Conservation (phyloP, 2,329 filamentous ascomycete genomes). For the Alternaria infectoria region DNA sequence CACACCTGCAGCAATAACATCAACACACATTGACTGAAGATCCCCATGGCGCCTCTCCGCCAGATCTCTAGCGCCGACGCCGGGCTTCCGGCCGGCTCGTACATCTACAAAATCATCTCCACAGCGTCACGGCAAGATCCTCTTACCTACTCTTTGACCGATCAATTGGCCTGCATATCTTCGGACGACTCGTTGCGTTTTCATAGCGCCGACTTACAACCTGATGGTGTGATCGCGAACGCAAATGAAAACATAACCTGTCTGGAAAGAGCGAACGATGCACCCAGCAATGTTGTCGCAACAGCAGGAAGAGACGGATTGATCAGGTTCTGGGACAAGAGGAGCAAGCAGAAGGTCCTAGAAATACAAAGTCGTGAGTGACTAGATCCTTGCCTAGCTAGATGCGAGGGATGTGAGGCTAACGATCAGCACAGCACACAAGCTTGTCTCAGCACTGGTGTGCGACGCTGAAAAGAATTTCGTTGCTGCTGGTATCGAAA, state of each 20-base stretch:
- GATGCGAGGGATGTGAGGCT: neutral
- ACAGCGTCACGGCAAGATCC: slow-evolving; percentile 40
- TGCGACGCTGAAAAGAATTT: slow-evolving; percentile 63
- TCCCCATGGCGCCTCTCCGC: slow-evolving; percentile 27
- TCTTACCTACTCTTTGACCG: slow-evolving; percentile 37
- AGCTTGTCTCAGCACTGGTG: slow-evolving; percentile 69
- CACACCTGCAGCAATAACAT: neutral
- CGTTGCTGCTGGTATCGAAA: slow-evolving; percentile 75
- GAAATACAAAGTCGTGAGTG: slow-evolving; percentile 45
- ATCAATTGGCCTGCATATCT: slow-evolving; percentile 65
- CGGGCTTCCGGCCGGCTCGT: slow-evolving; percentile 42
- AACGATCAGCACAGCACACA: slow-evolving; percentile 51
- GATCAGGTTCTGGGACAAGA: slow-evolving; percentile 70
- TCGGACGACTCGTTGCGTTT: slow-evolving; percentile 74
- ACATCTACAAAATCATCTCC: slow-evolving; percentile 49
- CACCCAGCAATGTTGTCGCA: slow-evolving; percentile 61
- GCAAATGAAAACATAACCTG: slow-evolving; percentile 69
- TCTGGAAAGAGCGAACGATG: slow-evolving; percentile 62
- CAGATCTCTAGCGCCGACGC: slow-evolving; percentile 27
- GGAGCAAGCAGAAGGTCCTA: slow-evolving; percentile 57
- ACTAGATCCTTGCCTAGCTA: neutral
- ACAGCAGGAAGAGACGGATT: slow-evolving; percentile 76
- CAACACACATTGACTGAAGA: neutral
- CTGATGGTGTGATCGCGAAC: slow-evolving; percentile 57
- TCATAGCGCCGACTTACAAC: slow-evolving; percentile 63